Evolutionary conservation across 345 rosid species (phyloP).

Genomic region (Gossypium stocksii): DNA sequence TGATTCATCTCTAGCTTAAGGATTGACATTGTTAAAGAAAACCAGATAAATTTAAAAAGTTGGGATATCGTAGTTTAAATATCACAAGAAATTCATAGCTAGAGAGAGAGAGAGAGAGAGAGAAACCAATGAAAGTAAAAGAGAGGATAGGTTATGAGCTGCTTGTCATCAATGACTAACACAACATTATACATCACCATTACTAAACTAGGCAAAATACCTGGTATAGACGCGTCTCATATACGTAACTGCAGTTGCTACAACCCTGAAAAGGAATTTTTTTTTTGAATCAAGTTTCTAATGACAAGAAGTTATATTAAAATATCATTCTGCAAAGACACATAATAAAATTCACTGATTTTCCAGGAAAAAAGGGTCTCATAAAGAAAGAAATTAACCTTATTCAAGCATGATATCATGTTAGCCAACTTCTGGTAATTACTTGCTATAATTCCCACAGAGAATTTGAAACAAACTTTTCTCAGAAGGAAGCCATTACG

Average conservation of each 20-base stretch:
- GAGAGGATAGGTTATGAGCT: slow-evolving; percentile 5
- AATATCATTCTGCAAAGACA: neutral
- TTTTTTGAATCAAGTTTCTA: neutral
- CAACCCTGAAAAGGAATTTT: slow-evolving; percentile 51
- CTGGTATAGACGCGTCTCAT: slow-evolving; percentile 95
- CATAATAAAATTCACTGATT: neutral
- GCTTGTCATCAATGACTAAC: neutral
- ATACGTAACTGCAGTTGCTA: slow-evolving; percentile 85
- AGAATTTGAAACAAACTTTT: neutral
- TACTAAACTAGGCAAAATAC: slow-evolving; percentile 29
- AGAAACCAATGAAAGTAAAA: neutral
- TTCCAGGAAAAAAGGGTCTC: neutral
- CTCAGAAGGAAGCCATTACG: neutral
- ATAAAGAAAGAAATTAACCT: neutral
- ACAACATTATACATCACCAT: neutral
- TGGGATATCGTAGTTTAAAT: neutral
- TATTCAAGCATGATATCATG: neutral
- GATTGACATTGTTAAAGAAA: neutral
- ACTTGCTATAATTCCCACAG: neutral
- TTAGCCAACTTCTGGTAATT: neutral
- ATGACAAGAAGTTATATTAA: neutral
- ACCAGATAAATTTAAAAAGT: neutral
- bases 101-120: neutral
- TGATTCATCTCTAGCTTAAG: neutral
- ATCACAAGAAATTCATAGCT: neutral